These are phyloP conservation scores for Pseudonectria buxi DNA, from an alignment of 2,329 filamentous ascomycete genomes.

Conservation along the genomic window DNA sequence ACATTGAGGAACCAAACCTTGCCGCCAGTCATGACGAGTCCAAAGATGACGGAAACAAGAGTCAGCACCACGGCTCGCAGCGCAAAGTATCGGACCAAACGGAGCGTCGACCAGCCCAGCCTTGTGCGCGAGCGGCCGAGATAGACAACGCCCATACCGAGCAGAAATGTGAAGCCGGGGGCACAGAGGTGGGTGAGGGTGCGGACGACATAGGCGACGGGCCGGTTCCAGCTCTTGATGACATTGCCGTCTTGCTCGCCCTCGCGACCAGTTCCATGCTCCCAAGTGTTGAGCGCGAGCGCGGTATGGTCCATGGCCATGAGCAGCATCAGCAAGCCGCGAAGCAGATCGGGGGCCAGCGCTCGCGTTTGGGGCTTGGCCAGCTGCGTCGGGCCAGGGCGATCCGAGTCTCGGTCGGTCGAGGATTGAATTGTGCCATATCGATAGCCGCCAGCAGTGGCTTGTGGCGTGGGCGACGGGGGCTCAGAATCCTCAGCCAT, in stretches of 20 bases:
- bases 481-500: too few species aligned
- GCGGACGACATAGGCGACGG: slow-evolving; percentile 32
- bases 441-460: slow-evolving; percentile 4
- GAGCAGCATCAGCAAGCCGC: slow-evolving; percentile 37
- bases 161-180: slow-evolving; percentile 38
- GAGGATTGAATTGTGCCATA: slow-evolving; percentile 4
- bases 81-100: slow-evolving; percentile 33
- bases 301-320: slow-evolving; percentile 40
- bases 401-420: neutral
- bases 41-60: slow-evolving; percentile 25
- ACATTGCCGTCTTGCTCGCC: slow-evolving; percentile 30
- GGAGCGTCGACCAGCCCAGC: slow-evolving; percentile 31
- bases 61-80: slow-evolving; percentile 31
- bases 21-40: slow-evolving; percentile 26
- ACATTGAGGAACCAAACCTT: slow-evolving; percentile 36
- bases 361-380: slow-evolving; percentile 23
- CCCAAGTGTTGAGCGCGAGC: slow-evolving; percentile 34
- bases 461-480: too few species aligned
- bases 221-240: slow-evolving; percentile 32
- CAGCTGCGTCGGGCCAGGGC: slow-evolving; percentile 2
- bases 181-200: slow-evolving; percentile 39
- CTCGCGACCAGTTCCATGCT: slow-evolving; percentile 32
- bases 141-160: slow-evolving; percentile 40
- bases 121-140: slow-evolving; percentile 35
- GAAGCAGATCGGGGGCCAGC: slow-evolving; percentile 37